These are phyloP conservation scores for Infundibulicybe gibba DNA, from an alignment of 768 basidiomycete genomes.

Conservation along the genomic window DNA sequence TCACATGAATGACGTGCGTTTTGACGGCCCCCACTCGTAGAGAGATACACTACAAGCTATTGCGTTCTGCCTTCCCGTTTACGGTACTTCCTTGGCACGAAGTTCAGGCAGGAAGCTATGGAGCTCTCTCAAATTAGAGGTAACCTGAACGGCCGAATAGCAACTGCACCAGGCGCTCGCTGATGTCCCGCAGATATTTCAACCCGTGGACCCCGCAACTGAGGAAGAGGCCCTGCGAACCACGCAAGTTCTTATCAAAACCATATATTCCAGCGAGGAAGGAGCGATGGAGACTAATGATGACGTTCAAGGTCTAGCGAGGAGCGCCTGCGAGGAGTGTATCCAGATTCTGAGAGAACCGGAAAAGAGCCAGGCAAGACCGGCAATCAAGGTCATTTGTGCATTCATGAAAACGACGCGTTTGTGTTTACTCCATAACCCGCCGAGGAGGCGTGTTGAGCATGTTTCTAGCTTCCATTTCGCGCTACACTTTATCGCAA, in stretches of 20 bases:
- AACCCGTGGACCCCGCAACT: constrained; percentile 77
- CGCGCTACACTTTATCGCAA: constrained; percentile 62
- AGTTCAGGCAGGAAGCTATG: constrained; percentile 76
- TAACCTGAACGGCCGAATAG: constrained; percentile 18
- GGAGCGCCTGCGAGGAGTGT: constrained; percentile 78
- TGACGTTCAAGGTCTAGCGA: constrained; percentile 57
- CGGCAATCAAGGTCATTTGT: constrained; percentile 82
- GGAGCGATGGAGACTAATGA: constrained; percentile 31
- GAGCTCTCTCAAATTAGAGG: constrained; percentile 90
- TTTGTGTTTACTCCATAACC: constrained; percentile 34
- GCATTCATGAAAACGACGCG: constrained; percentile 76
- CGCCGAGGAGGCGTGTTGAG: background rate
- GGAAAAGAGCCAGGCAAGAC: constrained; percentile 89
- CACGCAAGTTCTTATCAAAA: constrained; percentile 67
- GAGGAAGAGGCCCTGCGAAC: constrained; percentile 74
- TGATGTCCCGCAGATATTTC: constrained; percentile 66
- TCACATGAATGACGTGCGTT: background rate
- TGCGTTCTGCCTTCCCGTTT: constrained; percentile 75
- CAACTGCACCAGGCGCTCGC: background rate
- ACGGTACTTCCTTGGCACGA: constrained; percentile 62
- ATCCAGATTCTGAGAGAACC: constrained; percentile 79
- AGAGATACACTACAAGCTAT: constrained; percentile 84
- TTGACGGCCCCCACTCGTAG: constrained; percentile 34
- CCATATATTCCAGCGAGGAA: constrained; percentile 57
- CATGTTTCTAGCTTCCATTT: constrained; percentile 53